Evolutionary conservation across 169 alveolate species (phyloP), one percentile per base, ranked within the genome.

Genomic region (Plasmodium relictum): DNA sequence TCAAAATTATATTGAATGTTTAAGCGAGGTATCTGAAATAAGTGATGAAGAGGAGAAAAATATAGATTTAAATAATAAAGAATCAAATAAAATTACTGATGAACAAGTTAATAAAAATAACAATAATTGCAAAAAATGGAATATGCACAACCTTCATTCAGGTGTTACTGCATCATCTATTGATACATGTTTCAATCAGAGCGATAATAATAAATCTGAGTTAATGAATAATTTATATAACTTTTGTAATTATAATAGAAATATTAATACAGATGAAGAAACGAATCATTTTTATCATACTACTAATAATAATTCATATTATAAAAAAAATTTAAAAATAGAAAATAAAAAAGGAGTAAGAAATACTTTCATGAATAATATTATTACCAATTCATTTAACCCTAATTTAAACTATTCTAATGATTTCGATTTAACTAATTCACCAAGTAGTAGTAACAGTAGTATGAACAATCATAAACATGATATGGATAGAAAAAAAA

Each of bases 21-120:
- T 86, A 24, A 86, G 92, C n/a, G 92, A 86, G 6, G 92, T 86
- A 12, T 86, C 92, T 0, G 92, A 86, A 48, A 86, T 86, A 58
- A 86, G 88, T 70, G 92, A 86, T 26, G 86, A 86, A 2, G 92
- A 63, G 18, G 59, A 20, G 41, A 73, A 65, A 16, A 58, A 39
- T 22, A 9, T 3, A 26, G 41, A 52, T 31, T 54, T 9, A 44
- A 31, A 48, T 37, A 42, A 66, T 10, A 4, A 10, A 54, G 22
- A 54, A 54, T 14, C 63, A 54, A 54, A 31, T 3, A 31, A 31
- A 39, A 72, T 10, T 26, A 6, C 6, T 2, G 7, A 31, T 16
- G 24, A 18, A 48, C 39, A 22, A n/a, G 6, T 50, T 50, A 50
- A 31, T 39, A 31, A 48, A 20, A 9, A 22, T 14, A 16, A 8